Base-by-base conservation (phyloP, 805 yeast genomes). In the Saccharomycopsis fodiens region DNA sequence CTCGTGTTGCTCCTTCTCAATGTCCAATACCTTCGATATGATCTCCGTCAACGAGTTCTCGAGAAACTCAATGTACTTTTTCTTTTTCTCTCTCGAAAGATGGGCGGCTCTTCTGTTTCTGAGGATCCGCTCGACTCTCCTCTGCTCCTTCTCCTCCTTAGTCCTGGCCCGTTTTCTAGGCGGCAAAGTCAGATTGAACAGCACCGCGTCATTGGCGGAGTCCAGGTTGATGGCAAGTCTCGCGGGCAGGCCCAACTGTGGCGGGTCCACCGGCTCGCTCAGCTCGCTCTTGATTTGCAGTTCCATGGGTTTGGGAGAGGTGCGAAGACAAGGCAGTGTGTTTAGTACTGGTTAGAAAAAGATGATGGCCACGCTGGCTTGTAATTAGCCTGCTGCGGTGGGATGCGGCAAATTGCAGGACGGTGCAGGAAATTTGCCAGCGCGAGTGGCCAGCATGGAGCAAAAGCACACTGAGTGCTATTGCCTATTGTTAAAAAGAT, bases 81-180 rank as follows among this genome's bases (percentile, higher is more conserved):
- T 78, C 74, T 91, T 91, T 76, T 91, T 89, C 61, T 93, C 98
- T 54, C 98, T 77, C 23, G 95, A 85, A 41, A 95, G 95, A 62
- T 91, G 97, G 40, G 98, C 98, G 13, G 97, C 97, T 61, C 91
- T 83, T 59, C 97, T 78, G 64, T 91, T 91, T 61, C 98, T 76
- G 57, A 91, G 70, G 43, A 93, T 89, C 44, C 98, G 73, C 66
- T 93, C 97, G 45, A 89, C 78, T 41, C 96, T 75, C 54, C 97
- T 82, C 67, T 91, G 97, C 64, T 93, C 97, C 68, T 91, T 93
- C 67, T 91, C 97, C 66, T 89, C 96, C 55, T 85, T 76, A 29
- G 98, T 93, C 71, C 85, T 86, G 3, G 98, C 97, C 55, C 97
- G 78, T 69, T 93, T 93, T 51, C 97, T 76, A 42, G 97, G 97